phyloP scores from a whole-genome alignment of 2,329 filamentous ascomycete genomes.

The Xylariaceae sp. region DNA sequence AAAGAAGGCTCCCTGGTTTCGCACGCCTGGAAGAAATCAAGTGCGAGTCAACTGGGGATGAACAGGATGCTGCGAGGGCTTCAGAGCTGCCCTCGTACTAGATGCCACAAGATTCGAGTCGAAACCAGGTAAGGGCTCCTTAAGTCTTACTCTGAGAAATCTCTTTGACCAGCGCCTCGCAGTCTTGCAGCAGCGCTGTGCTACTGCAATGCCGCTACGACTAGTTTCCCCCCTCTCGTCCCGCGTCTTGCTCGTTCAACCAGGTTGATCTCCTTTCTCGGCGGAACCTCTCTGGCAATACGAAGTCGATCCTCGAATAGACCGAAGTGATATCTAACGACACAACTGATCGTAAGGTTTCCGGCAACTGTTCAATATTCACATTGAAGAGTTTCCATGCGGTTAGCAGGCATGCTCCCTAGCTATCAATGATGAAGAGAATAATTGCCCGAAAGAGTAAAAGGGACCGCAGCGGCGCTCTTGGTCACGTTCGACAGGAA shows the following conservation, averaged over 20 bases:
- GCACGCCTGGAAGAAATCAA: conserved; percentile 22
- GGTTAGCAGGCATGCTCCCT: conserved; percentile 18
- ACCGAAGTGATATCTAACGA: conserved; percentile 11
- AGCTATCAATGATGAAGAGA: conserved; percentile 13
- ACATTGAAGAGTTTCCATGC: conserved; percentile 19
- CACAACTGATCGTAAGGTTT: conserved; percentile 10
- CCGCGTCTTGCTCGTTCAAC: conserved; percentile 14
- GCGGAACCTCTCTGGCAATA: no score
- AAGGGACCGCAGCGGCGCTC: conserved; percentile 14
- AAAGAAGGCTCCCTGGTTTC: conserved; percentile 21
- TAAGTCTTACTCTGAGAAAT: conserved; percentile 21
- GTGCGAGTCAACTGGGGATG: conserved; percentile 22
- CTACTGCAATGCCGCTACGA: conserved; percentile 23
- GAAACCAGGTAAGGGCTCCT: conserved; percentile 23
- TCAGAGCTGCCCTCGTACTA: conserved; percentile 26
- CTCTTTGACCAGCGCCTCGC: conserved; percentile 19
- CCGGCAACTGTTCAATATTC: conserved; percentile 19
- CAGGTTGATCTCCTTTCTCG: no score
- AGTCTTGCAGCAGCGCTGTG: conserved; percentile 28
- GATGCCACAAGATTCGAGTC: conserved; percentile 21
- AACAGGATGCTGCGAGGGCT: conserved; percentile 24
- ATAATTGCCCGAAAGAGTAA: conserved; percentile 27
- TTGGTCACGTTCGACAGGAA: conserved; percentile 21
- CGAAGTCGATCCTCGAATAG: conserved; percentile 4
- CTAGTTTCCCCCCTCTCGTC: conserved; percentile 16